phyloP scores from a whole-genome alignment of 495 filamentous ascomycete genomes.

The Astrothelium macrocarpum region DNA sequence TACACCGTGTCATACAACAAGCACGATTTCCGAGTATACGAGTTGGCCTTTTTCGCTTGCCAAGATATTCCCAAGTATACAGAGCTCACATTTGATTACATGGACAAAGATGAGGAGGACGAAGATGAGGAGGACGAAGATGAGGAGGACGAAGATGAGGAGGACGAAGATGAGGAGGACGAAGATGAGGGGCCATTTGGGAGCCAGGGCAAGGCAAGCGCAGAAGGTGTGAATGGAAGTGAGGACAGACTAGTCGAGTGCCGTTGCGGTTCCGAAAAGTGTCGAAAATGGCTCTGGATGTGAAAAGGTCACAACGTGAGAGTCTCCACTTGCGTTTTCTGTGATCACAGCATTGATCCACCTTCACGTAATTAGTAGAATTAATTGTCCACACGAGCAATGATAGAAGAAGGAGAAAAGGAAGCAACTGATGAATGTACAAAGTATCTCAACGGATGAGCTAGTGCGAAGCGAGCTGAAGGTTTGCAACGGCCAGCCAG shows the following conservation, averaged over 20 bases:
- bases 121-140: conserved; percentile 29
- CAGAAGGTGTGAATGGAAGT: conserved; percentile 41
- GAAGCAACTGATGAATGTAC: neutral
- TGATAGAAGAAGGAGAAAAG: neutral
- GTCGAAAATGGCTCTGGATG: conserved; percentile 56
- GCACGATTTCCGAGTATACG: conserved; percentile 64
- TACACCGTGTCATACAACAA: conserved; percentile 75
- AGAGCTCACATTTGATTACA: conserved; percentile 79
- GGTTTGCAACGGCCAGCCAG: neutral
- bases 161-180: conserved; percentile 36
- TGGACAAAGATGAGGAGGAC: conserved; percentile 51
- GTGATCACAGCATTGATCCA: neutral
- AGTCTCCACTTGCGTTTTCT: too few relatives aligned
- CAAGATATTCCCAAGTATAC: conserved; percentile 55
- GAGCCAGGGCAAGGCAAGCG: conserved; percentile 24
- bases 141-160: conserved; percentile 52
- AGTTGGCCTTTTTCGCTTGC: conserved; percentile 77
- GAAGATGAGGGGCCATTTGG: conserved; percentile 23
- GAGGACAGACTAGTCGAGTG: conserved; percentile 47
- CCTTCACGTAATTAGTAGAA: too few relatives aligned
- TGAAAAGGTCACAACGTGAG: conserved; percentile 6
- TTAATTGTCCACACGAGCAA: too few relatives aligned
- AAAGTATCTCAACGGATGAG: neutral
- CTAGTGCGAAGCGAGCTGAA: neutral
- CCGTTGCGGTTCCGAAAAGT: conserved; percentile 56